phyloP scores from a whole-genome alignment of 495 filamentous ascomycete species.

The Aspergillus biplanus region DNA sequence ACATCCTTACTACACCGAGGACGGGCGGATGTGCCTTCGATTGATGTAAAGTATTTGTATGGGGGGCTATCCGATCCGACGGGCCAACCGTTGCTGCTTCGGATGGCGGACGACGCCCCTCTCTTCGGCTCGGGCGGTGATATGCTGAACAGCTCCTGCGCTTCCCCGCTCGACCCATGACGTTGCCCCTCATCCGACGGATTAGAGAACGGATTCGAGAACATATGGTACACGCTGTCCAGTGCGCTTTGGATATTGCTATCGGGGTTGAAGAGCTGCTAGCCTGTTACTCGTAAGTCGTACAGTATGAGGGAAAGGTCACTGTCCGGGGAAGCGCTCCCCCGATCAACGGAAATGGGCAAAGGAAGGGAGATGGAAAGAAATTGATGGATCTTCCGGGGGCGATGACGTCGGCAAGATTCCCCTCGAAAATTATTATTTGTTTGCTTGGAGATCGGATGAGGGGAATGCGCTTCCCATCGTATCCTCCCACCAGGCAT shows the following conservation, averaged over 20 bases:
- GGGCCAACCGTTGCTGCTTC: slow-evolving; percentile 25
- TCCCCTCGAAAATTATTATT: slow-evolving; percentile 1
- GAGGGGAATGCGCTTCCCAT: neutral
- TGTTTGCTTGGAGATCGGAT: slow-evolving; percentile 7
- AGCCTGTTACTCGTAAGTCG: too few relatives aligned
- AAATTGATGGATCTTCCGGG: neutral
- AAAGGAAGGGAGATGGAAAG: neutral
- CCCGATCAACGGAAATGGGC: neutral
- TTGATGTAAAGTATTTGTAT: slow-evolving; percentile 12
- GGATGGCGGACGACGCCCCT: slow-evolving; percentile 27
- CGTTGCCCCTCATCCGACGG: slow-evolving; percentile 20
- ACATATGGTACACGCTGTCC: too few relatives aligned
- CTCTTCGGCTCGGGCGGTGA: slow-evolving; percentile 25
- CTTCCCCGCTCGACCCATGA: slow-evolving; percentile 7
- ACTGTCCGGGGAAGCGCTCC: too few relatives aligned
- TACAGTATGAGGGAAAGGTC: too few relatives aligned
- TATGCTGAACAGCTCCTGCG: slow-evolving; percentile 15
- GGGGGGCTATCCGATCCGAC: slow-evolving; percentile 38
- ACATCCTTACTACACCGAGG: neutral
- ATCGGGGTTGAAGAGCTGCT: neutral
- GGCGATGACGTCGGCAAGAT: slow-evolving; percentile 5
- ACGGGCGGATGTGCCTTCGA: neutral
- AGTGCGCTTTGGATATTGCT: neutral
- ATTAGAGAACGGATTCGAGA: neutral
- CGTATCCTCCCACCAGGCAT: neutral